These are phyloP conservation scores for Apocynum venetum DNA, from an alignment of 257 asterid species.

Conservation along the genomic window DNA sequence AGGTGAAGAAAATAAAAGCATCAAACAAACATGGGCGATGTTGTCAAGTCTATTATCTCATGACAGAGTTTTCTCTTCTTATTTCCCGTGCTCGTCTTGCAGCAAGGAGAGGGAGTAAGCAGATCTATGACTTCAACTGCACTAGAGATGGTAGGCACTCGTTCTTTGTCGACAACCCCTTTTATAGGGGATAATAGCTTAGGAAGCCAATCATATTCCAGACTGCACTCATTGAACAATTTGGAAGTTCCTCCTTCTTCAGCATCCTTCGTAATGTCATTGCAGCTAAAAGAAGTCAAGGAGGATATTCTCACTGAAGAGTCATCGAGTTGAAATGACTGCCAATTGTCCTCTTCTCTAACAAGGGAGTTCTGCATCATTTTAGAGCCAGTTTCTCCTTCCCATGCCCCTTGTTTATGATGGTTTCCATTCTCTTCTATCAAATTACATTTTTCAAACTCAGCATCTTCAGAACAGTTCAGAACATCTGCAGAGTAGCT, in stretches of 20 bases:
- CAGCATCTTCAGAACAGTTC: conserved; percentile 17
- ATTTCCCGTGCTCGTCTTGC: conserved; percentile 21
- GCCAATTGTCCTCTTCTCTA: conserved; percentile 4
- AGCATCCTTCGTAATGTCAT: background rate
- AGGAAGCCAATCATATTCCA: conserved; percentile 10
- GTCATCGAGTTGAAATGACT: conserved; percentile 15
- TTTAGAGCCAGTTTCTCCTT: background rate
- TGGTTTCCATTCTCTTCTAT: conserved; percentile 13
- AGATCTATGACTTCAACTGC: conserved; percentile 70
- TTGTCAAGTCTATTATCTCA: conserved; percentile 85
- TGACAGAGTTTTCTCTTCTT: conserved; percentile 52
- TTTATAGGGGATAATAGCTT: conserved; percentile 10
- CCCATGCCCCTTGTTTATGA: conserved; percentile 1
- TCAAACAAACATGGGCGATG: conserved; percentile 50
- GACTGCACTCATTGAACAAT: conserved; percentile 14
- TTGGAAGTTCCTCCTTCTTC: conserved; percentile 17
- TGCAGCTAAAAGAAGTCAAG: conserved; percentile 16
- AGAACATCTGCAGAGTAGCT: conserved; percentile 9
- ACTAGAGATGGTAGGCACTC: conserved; percentile 1
- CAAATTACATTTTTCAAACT: conserved; percentile 10
- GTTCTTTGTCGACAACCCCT: conserved; percentile 20
- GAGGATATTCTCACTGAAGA: conserved; percentile 3
- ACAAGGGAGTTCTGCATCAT: conserved; percentile 1
- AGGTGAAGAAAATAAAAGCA: conserved; percentile 2
- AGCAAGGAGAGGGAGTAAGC: conserved; percentile 67